Percentiles rank a stretch among this genome's conserved stretches.
These are phyloP conservation scores for Pouteria glomerata DNA, from an alignment of 148 eudicot genomes.

Conservation along the genomic window DNA sequence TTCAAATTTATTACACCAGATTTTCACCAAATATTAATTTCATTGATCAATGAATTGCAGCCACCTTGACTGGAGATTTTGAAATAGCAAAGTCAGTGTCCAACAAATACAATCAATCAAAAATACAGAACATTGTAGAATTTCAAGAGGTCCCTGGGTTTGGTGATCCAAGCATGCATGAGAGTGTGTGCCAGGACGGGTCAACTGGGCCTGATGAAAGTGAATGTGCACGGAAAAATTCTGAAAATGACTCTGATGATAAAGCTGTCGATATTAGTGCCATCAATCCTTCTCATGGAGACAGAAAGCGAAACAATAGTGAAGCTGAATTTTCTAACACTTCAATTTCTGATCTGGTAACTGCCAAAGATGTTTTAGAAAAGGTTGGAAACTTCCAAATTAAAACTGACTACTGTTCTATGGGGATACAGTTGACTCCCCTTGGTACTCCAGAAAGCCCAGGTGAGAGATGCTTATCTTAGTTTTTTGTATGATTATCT, in stretches of 20 bases:
- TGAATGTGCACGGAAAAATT: not conserved
- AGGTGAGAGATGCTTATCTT: not conserved
- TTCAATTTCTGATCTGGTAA: too few relatives aligned
- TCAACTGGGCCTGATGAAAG: constrained; percentile 4
- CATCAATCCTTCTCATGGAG: not conserved
- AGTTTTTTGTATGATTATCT: not conserved
- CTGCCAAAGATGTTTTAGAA: too few relatives aligned
- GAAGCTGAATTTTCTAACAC: not conserved
- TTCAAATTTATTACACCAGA: not conserved
- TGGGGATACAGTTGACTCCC: not conserved
- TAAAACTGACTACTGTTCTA: too few relatives aligned
- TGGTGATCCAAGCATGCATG: not conserved
- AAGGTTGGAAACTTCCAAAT: too few relatives aligned
- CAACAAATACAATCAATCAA: too few relatives aligned
- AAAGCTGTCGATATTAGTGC: not conserved
- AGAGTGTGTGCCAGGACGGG: not conserved
- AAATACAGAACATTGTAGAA: not conserved
- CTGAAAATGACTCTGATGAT: not conserved
- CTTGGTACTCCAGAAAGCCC: not conserved
- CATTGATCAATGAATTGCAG: constrained; percentile 3
- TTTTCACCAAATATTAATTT: not conserved
- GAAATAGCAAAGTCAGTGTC: not conserved
- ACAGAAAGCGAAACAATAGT: not conserved
- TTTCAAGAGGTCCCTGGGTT: not conserved
- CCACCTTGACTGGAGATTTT: not conserved